A percentile compares a stretch with the other conserved stretches of the same genome.
Conservation (phyloP, 1,284 basidiomycete genomes). For the Cerrena zonata region DNA sequence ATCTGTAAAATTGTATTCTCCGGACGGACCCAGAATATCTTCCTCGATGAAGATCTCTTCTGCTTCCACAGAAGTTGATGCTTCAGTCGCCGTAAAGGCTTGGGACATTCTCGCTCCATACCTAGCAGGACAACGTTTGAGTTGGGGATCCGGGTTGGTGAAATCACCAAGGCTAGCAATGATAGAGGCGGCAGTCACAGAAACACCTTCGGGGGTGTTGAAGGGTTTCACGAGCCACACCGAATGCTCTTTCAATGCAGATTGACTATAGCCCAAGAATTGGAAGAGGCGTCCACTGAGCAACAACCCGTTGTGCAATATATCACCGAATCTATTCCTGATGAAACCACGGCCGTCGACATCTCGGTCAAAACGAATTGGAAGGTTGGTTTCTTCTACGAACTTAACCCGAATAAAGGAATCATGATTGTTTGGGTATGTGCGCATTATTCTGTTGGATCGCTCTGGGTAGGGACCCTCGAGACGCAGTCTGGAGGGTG, state of each 20-base stretch:
- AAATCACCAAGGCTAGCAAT: constrained; percentile 60
- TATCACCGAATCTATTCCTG: constrained; percentile 49
- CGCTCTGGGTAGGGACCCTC: constrained; percentile 65
- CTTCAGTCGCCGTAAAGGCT: constrained; percentile 73
- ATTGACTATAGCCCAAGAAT: constrained; percentile 69
- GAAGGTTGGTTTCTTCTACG: constrained; percentile 63
- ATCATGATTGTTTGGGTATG: constrained; percentile 46
- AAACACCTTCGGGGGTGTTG: constrained; percentile 26
- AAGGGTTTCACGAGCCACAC: constrained; percentile 72
- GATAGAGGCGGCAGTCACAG: constrained; percentile 49
- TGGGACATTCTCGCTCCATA: constrained; percentile 75
- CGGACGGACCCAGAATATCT: no score
- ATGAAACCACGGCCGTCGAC: constrained; percentile 43
- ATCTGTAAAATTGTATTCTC: constrained; percentile 48
- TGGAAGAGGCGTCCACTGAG: constrained; percentile 63
- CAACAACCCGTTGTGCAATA: constrained; percentile 54
- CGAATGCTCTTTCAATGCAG: constrained; percentile 59
- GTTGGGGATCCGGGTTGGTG: constrained; percentile 22
- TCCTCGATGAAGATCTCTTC: constrained; percentile 39
- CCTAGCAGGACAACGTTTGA: constrained; percentile 61
- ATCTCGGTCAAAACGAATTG: constrained; percentile 56
- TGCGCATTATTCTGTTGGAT: constrained; percentile 57
- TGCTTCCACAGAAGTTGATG: constrained; percentile 62
- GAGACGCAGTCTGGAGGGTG: constrained; percentile 60
- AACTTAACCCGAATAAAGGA: constrained; percentile 75